phyloP scores from a whole-genome alignment of 2,329 filamentous ascomycete species.

The Metarhizium humberi region DNA sequence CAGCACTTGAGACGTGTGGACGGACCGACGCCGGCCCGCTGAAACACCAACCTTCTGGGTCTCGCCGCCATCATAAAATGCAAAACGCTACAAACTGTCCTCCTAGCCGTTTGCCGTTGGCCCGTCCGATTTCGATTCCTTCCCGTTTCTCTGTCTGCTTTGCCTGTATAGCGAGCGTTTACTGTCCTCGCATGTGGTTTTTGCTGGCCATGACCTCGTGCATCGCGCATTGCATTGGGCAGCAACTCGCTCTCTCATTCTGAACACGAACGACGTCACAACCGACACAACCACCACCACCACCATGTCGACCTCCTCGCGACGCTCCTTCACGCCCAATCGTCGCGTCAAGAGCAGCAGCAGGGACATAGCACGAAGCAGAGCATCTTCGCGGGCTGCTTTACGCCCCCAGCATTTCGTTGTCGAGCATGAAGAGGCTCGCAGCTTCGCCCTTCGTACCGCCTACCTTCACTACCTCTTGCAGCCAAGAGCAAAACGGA shows the following conservation, averaged over 20 bases:
- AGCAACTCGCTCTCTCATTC: constrained; percentile 20
- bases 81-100: background rate
- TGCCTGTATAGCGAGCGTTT: background rate
- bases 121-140: too few species aligned
- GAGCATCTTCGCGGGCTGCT: constrained; percentile 29
- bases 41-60: background rate
- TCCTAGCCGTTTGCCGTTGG: too few species aligned
- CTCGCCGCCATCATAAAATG: background rate
- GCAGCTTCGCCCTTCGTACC: constrained; percentile 80
- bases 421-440: constrained; percentile 69
- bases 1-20: too few species aligned
- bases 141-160: background rate
- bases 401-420: constrained; percentile 31
- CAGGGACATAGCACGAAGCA: constrained; percentile 29
- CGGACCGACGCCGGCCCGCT: background rate
- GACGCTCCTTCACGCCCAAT: constrained; percentile 34
- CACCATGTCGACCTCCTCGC: constrained; percentile 43
- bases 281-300: background rate
- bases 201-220: constrained; percentile 6
- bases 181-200: background rate
- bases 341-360: constrained; percentile 35
- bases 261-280: background rate
- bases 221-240: constrained; percentile 13
- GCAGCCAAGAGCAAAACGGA: constrained; percentile 79
- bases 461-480: constrained; percentile 90